These are phyloP conservation scores for Teratosphaeria epicoccoides DNA, from an alignment of 2,329 filamentous ascomycete species.

Conservation along the genomic window DNA sequence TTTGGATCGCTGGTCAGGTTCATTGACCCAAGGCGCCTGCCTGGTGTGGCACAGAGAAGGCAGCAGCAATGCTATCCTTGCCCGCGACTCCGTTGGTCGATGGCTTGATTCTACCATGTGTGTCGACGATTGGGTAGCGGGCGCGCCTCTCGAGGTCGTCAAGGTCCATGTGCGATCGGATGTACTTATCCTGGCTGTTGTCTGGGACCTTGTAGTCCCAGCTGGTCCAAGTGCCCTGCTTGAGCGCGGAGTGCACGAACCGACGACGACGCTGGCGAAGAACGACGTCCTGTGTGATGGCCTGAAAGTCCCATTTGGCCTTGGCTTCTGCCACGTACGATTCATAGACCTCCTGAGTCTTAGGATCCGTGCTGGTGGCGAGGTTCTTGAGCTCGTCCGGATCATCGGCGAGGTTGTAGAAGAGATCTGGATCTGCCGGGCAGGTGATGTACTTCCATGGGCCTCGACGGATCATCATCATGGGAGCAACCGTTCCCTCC, in stretches of 20 bases:
- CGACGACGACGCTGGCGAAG: slow-evolving; percentile 67
- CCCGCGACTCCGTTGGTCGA: slow-evolving; percentile 7
- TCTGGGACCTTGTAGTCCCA: slow-evolving; percentile 79
- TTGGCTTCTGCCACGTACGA: slow-evolving; percentile 65
- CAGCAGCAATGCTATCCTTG: slow-evolving; percentile 13
- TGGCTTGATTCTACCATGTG: slow-evolving; percentile 27
- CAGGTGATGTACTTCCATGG: slow-evolving; percentile 87
- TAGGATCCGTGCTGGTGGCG: slow-evolving; percentile 32
- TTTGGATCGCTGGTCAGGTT: neutral
- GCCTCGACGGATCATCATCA: slow-evolving; percentile 88
- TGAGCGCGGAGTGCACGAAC: slow-evolving; percentile 70
- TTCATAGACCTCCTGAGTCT: slow-evolving; percentile 33
- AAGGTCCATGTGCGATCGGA: slow-evolving; percentile 70
- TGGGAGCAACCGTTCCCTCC: slow-evolving; percentile 76
- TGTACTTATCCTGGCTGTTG: slow-evolving; percentile 58
- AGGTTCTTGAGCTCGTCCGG: slow-evolving; percentile 70
- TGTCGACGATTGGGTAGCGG: slow-evolving; percentile 52
- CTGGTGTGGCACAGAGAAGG: slow-evolving; percentile 19
- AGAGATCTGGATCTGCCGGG: slow-evolving; percentile 69
- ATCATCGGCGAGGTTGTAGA: slow-evolving; percentile 69
- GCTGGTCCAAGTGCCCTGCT: slow-evolving; percentile 61
- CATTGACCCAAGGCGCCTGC: slow-evolving; percentile 26
- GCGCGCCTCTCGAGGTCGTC: slow-evolving; percentile 71
- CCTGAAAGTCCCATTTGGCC: slow-evolving; percentile 68
- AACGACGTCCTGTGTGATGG: slow-evolving; percentile 64